These are phyloP conservation scores for Pseudonitzschia multistriata DNA, from an alignment of 108 stramenopile species.

Conservation along the genomic window DNA sequence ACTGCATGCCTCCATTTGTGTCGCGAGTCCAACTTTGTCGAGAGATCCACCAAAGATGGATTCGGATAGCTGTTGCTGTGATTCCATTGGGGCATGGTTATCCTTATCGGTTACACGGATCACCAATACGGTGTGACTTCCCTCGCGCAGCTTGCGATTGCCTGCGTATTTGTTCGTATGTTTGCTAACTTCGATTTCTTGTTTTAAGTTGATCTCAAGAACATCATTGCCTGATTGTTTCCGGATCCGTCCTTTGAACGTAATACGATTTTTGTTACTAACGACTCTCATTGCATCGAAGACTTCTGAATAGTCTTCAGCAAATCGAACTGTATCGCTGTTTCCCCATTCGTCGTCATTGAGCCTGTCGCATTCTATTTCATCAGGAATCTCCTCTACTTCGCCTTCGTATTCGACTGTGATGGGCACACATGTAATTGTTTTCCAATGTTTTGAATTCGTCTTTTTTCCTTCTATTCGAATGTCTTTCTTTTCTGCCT, in stretches of 20 bases:
- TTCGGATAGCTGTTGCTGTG: not conserved
- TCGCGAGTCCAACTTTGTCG: slow-evolving; percentile 2
- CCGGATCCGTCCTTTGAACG: not conserved
- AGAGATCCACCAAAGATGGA: not conserved
- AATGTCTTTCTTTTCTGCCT: not conserved
- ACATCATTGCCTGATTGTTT: not conserved
- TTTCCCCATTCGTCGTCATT: slow-evolving; percentile 2
- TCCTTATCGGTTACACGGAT: slow-evolving; percentile 5
- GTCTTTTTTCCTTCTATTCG: not conserved
- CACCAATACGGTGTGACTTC: not conserved
- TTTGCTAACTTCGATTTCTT: not conserved
- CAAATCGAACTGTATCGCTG: not conserved
- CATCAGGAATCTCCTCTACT: not conserved
- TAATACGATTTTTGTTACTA: not conserved
- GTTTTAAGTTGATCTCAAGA: not conserved
- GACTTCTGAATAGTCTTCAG: not conserved
- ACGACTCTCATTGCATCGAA: not conserved
- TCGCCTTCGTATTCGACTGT: not conserved
- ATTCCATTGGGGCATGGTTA: not conserved
- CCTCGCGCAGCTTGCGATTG: not conserved
- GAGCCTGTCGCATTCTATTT: slow-evolving; percentile 3
- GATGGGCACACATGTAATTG: not conserved
- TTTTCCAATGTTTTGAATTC: not conserved
- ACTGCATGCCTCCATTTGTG: not conserved
- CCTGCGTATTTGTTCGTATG: not conserved